phyloP scores from a whole-genome alignment of 768 basidiomycete species.

The Trametes maxima region DNA sequence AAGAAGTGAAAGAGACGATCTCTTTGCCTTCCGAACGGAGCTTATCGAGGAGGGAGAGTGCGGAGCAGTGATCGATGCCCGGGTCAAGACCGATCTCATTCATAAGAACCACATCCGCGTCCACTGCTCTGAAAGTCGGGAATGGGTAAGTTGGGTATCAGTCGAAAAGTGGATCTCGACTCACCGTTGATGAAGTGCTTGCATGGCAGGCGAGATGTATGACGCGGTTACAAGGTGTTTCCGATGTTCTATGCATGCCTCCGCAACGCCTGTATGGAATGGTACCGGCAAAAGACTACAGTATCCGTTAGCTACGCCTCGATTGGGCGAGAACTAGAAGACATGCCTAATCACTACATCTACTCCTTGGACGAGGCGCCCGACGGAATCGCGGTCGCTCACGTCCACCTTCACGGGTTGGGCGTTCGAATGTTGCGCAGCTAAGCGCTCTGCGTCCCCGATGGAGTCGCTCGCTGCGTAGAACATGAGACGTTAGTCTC shows the following conservation, averaged over 20 bases:
- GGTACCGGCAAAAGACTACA: conserved; percentile 76
- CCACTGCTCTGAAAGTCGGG: conserved; percentile 49
- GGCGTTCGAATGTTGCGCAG: conserved; percentile 51
- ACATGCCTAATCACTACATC: conserved; percentile 86
- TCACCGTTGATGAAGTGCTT: conserved; percentile 59
- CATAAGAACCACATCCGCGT: conserved; percentile 69
- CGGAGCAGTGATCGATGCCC: conserved; percentile 88
- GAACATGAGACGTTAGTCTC: neutral
- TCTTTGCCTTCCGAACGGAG: conserved; percentile 54
- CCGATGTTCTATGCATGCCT: conserved; percentile 64
- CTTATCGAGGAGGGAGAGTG: conserved; percentile 64
- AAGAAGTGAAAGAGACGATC: conserved; percentile 78
- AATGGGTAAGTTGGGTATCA: neutral
- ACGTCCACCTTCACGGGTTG: conserved; percentile 63
- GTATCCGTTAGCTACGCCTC: neutral
- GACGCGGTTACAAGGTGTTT: conserved; percentile 91
- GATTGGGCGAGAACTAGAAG: neutral
- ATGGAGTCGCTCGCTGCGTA: conserved; percentile 71
- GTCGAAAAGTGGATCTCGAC: conserved; percentile 22
- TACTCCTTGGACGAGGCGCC: conserved; percentile 55
- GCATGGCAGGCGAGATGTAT: conserved; percentile 84
- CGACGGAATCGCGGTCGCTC: conserved; percentile 46
- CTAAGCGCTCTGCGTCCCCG: conserved; percentile 55
- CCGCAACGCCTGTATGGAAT: conserved; percentile 72
- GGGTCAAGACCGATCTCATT: conserved; percentile 93